Evolutionary conservation across 1,139 yeast genomes (phyloP).

Genomic region (Candida buenavistaensis): DNA sequence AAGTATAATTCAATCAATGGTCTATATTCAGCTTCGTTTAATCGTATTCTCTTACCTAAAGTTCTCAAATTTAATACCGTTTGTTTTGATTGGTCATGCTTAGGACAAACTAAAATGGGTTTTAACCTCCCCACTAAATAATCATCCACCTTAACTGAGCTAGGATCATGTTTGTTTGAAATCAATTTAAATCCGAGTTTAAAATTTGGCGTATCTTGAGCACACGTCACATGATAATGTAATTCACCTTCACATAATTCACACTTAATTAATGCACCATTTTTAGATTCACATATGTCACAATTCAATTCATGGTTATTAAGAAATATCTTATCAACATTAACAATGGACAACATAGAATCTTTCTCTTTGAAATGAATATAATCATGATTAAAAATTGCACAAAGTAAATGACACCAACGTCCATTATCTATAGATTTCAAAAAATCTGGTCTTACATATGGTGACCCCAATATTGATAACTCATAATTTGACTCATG

Average conservation of each 20-base stretch:
- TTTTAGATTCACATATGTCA: conserved; percentile 30
- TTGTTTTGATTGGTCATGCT: conserved; percentile 26
- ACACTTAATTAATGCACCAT: conserved; percentile 34
- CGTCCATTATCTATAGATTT: conserved; percentile 68
- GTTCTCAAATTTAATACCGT: conserved; percentile 23
- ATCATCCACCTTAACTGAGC: conserved; percentile 26
- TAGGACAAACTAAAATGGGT: conserved; percentile 46
- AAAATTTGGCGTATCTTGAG: conserved; percentile 47
- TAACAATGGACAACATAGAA: conserved; percentile 25
- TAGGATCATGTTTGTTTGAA: conserved; percentile 7
- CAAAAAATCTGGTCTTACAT: conserved; percentile 61
- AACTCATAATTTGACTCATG: conserved; percentile 49
- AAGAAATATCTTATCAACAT: conserved; percentile 30
- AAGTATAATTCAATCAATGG: conserved; percentile 45
- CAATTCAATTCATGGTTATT: conserved; percentile 22
- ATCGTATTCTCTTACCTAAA: conserved; percentile 34
- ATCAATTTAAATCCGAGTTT: conserved; percentile 46
- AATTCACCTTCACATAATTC: conserved; percentile 24
- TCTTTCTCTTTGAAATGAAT: conserved; percentile 12
- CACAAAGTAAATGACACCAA: conserved; percentile 86
- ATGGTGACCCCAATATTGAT: conserved; percentile 39
- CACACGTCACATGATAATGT: conserved; percentile 66
- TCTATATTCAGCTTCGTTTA: conserved; percentile 22
- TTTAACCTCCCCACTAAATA: conserved; percentile 35
- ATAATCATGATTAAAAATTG: conserved; percentile 45